Evolutionary conservation across 2,329 filamentous ascomycete genomes (phyloP).

Genomic region (Beauveria rudraprayagi): DNA sequence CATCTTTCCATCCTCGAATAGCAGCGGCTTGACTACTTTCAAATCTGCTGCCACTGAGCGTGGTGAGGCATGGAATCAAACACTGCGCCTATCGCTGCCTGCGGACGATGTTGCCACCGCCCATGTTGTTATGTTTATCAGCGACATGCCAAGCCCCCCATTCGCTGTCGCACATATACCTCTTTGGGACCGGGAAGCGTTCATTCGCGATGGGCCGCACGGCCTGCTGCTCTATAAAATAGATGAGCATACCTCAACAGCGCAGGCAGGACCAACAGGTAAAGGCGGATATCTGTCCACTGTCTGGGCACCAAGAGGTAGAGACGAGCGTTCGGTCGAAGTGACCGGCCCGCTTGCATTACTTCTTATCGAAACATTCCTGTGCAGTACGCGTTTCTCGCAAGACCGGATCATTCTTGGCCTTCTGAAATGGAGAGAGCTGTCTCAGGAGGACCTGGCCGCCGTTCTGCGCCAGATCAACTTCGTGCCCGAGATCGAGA

Average conservation of each 20-base stretch:
- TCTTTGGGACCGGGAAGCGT: constrained; percentile 85
- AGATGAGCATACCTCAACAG: constrained; percentile 77
- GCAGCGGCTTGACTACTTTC: constrained; percentile 72
- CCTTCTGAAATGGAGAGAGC: constrained; percentile 78
- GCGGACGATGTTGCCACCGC: constrained; percentile 72
- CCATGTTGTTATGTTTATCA: constrained; percentile 83
- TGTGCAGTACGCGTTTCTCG: constrained; percentile 91
- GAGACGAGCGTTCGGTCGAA: constrained; percentile 61
- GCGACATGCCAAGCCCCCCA: constrained; percentile 77
- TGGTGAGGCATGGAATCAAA: constrained; percentile 81
- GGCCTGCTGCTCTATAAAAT: constrained; percentile 78
- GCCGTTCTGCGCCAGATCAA: constrained; percentile 72
- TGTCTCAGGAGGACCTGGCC: constrained; percentile 62
- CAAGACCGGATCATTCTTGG: constrained; percentile 83
- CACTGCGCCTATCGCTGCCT: constrained; percentile 69
- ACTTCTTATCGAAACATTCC: constrained; percentile 72
- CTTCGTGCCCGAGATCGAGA: constrained; percentile 94
- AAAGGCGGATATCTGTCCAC: constrained; percentile 81
- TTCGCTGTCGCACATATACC: constrained; percentile 92
- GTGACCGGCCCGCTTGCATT: constrained; percentile 72
- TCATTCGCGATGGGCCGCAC: constrained; percentile 78
- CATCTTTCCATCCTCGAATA: constrained; percentile 81
- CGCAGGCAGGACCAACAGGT: constrained; percentile 52
- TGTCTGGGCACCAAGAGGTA: constrained; percentile 66
- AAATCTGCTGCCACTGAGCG: constrained; percentile 73